Percentiles rank a stretch among this genome's conserved stretches.
Evolutionary conservation across 192 early-diverging fungal genomes (phyloP).

Genomic region (Umbelopsis isabellina): DNA sequence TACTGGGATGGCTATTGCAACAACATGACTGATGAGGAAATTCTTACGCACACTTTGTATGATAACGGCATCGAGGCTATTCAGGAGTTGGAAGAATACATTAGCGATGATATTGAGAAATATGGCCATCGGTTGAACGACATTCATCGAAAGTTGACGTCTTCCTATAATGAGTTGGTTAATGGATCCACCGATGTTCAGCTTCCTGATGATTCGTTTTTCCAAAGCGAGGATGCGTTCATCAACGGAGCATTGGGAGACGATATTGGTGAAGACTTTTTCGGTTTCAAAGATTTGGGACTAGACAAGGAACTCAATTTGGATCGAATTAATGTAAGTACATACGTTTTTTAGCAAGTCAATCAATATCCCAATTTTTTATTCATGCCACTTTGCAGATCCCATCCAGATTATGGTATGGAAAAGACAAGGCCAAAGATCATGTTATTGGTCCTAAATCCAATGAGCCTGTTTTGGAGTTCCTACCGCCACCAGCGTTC

Average conservation of each 20-base stretch:
- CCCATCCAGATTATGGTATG: slow-evolving; percentile 50
- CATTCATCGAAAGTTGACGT: slow-evolving; percentile 73
- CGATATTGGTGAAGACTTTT: slow-evolving; percentile 83
- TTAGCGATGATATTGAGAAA: slow-evolving; percentile 78
- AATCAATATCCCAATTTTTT: too few species aligned
- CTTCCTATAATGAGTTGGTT: slow-evolving; percentile 71
- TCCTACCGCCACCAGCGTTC: slow-evolving; percentile 64
- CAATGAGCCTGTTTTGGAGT: slow-evolving; percentile 35
- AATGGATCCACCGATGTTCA: slow-evolving; percentile 39
- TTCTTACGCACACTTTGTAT: slow-evolving; percentile 77
- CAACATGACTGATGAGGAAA: slow-evolving; percentile 80
- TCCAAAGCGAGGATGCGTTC: slow-evolving; percentile 39
- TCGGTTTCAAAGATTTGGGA: slow-evolving; percentile 89
- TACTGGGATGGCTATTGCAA: slow-evolving; percentile 79
- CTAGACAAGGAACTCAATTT: slow-evolving; percentile 75
- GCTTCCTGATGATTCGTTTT: slow-evolving; percentile 26
- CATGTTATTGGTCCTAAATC: slow-evolving; percentile 13
- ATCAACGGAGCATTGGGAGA: slow-evolving; percentile 62
- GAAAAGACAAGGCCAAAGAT: slow-evolving; percentile 32
- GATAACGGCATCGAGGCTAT: slow-evolving; percentile 80
- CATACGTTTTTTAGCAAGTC: not conserved
- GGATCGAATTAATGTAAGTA: slow-evolving; percentile 45
- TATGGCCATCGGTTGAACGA: slow-evolving; percentile 75
- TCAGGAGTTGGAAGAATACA: slow-evolving; percentile 74
- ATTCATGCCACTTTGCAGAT: slow-evolving; percentile 26